phyloP scores from a whole-genome alignment of 495 filamentous ascomycete species.

The Penicillium alfredii region DNA sequence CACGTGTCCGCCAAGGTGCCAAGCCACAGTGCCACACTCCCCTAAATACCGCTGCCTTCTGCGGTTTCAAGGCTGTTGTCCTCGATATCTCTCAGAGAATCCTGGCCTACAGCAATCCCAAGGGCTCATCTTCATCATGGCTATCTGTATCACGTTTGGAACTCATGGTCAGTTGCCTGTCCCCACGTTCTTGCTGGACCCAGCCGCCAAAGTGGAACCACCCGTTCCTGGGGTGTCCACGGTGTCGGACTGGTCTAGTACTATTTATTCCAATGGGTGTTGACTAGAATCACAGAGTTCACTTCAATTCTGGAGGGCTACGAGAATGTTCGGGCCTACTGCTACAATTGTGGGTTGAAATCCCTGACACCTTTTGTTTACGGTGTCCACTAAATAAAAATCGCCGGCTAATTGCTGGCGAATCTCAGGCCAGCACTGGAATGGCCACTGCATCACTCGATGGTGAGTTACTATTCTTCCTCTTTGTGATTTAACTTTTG shows the following conservation, averaged over 20 bases:
- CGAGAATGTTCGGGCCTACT: constrained; percentile 48
- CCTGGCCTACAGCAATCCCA: too few species aligned
- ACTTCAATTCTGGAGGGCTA: constrained; percentile 48
- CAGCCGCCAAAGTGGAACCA: constrained; percentile 3
- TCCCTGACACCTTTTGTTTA: neutral
- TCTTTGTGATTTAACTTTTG: neutral
- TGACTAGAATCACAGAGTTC: constrained; percentile 37
- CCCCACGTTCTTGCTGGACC: constrained; percentile 6
- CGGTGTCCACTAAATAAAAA: neutral
- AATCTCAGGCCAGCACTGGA: constrained; percentile 43
- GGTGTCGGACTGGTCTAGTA: constrained; percentile 3
- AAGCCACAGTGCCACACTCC: constrained; percentile 26
- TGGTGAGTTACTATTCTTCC: constrained; percentile 33
- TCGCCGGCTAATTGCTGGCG: neutral
- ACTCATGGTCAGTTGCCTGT: constrained; percentile 40
- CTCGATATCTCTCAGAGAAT: too few species aligned
- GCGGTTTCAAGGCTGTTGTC: too few species aligned
- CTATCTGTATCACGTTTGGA: constrained; percentile 53
- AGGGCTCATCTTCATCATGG: constrained; percentile 33
- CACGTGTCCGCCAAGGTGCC: constrained; percentile 25
- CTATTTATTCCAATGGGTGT: constrained; percentile 2
- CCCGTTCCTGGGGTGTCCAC: constrained; percentile 9
- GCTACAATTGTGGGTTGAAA: constrained; percentile 45
- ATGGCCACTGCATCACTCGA: constrained; percentile 45
- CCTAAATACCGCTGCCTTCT: constrained; percentile 23